Conservation (phyloP, 2,329 filamentous ascomycete genomes). For the Simplicillium aogashimaense region DNA sequence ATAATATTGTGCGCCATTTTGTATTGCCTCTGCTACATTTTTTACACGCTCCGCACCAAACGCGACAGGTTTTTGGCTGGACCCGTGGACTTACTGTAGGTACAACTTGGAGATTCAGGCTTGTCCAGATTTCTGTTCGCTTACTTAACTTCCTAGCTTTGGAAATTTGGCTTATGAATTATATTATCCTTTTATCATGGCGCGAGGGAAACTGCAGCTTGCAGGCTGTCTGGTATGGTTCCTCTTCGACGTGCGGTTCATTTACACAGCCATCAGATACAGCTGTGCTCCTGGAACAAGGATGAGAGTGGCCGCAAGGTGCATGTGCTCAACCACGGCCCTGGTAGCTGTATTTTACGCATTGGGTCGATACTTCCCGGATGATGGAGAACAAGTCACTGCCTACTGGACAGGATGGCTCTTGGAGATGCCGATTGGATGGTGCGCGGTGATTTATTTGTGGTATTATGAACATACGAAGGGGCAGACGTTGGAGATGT, state of each 20-base stretch:
- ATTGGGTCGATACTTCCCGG: constrained; percentile 1
- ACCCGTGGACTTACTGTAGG: constrained; percentile 2
- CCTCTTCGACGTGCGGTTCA: constrained; percentile 3
- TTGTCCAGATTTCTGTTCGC: too few relatives aligned
- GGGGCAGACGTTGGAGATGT: constrained; percentile 4
- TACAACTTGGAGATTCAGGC: too few relatives aligned
- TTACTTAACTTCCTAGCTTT: constrained; percentile 2
- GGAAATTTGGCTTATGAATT: constrained; percentile 5
- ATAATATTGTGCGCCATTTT: constrained; percentile 3
- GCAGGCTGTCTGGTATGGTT: constrained; percentile 4
- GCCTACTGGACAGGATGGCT: constrained; percentile 6
- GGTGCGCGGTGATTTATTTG: not conserved
- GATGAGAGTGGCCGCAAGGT: not conserved
- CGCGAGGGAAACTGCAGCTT: not conserved
- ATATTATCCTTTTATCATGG: constrained; percentile 3
- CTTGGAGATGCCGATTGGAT: constrained; percentile 3
- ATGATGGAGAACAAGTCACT: constrained; percentile 4
- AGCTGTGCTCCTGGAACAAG: not conserved
- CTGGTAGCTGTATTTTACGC: not conserved
- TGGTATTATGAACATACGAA: not conserved
- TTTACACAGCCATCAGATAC: constrained; percentile 2
- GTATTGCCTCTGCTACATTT: constrained; percentile 4
- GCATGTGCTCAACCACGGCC: not conserved
- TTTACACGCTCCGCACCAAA: constrained; percentile 3
- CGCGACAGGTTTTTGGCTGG: constrained; percentile 4